A percentile compares a stretch with the other conserved stretches of the same genome.
These are phyloP conservation scores for Saccharomycopsis selenospora DNA, from an alignment of 805 yeast species.

Conservation along the genomic window DNA sequence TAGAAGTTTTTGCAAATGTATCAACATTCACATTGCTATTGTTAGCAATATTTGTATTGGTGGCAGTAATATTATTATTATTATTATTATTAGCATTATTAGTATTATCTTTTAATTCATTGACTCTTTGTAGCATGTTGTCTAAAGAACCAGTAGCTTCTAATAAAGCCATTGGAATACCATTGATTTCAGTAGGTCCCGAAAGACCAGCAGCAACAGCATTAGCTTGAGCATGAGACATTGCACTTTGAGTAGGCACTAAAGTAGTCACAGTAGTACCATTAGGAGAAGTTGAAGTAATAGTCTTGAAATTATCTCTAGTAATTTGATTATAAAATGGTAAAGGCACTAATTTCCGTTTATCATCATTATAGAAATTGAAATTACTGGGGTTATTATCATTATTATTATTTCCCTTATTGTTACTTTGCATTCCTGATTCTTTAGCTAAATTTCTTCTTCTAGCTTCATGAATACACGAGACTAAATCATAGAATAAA, in stretches of 20 bases:
- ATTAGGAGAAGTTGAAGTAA: conserved; percentile 80
- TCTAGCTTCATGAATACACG: conserved; percentile 93
- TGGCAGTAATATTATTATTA: neutral
- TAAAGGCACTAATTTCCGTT: conserved; percentile 53
- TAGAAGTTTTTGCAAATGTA: neutral
- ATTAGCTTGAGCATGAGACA: conserved; percentile 50
- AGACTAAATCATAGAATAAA: conserved; percentile 81
- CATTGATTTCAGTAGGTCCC: conserved; percentile 53
- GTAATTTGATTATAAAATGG: conserved; percentile 90
- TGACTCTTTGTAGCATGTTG: neutral
- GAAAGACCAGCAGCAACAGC: conserved; percentile 51
- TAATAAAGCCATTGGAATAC: conserved; percentile 63
- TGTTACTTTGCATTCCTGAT: conserved; percentile 23
- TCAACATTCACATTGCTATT: neutral
- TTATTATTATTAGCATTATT: neutral
- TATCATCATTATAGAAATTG: conserved; percentile 24
- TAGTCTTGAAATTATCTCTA: conserved; percentile 78
- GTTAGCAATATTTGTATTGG: neutral
- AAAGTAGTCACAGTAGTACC: conserved; percentile 88
- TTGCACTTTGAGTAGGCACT: conserved; percentile 78
- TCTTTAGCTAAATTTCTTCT: conserved; percentile 48
- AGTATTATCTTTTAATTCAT: neutral
- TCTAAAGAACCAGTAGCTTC: conserved; percentile 60
- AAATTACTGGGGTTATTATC: conserved; percentile 13
- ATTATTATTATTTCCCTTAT: conserved; percentile 20